Evolutionary conservation across 2,329 filamentous ascomycete genomes (phyloP), one percentile per base, ranked within the genome.

Genomic region (Ophiostoma piceae): DNA sequence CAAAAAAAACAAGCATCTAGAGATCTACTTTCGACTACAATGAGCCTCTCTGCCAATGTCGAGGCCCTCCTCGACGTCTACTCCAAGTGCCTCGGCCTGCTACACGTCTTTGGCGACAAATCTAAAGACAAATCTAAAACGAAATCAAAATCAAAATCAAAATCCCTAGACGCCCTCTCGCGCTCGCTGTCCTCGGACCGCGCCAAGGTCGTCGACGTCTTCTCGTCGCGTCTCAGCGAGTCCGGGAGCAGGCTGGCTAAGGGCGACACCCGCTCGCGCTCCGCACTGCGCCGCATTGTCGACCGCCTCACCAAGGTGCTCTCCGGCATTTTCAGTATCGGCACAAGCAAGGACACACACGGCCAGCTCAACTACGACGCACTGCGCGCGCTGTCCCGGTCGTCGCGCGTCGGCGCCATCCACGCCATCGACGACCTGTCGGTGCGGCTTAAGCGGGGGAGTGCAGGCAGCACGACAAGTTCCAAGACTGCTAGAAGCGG

Each of bases 371-470:
- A 84, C 75, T 84, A 83, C 71, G 78, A 79, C 35, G 82, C 81
- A 2, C 78, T 86, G 37, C 76, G 81, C 71, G 78, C 80, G 6
- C 74, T 86, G 37, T 85, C 83, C 3, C 81, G 80, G 70, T 75
- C 79, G 2, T 84, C 83, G 0, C 78, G 83, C 35, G 71, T 79
- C n/a, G 82, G 84, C 67, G 82, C 83, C 1, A 79, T 85, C 71
- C 78, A 78, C 69, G 78, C 83, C 8, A 85, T 86, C 69, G 79
- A 83, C 67, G 78, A 79, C 19, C 76, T 86, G 35, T 84, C 84
- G 1, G 76, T 73, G 35, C 74, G 78, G 3, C 47, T 47, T 22
- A 11, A 70, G 72, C 32, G 75, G 74, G 4, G 65, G 9, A 57
- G 51, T 62, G 57, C n/a, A 12, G 32, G 11, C 14, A 35, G 60